Conservation (phyloP, 805 yeast genomes). For the Groenewaldozyma tartarivorans region DNA sequence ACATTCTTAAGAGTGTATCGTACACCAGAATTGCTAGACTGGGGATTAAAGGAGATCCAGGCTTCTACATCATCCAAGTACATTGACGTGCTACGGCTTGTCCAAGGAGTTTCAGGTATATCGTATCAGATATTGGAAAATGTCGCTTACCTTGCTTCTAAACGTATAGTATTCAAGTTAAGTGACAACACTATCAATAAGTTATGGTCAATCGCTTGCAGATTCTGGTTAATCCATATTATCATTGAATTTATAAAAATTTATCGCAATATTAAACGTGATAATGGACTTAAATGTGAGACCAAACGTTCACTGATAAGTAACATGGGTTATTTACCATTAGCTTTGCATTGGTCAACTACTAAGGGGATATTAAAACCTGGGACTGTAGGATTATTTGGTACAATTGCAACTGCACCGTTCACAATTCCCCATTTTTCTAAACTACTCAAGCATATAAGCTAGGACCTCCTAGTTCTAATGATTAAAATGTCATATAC, state of each 20-base stretch:
- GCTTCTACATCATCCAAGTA: slow-evolving; percentile 24
- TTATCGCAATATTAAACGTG: slow-evolving; percentile 7
- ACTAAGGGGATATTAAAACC: slow-evolving; percentile 26
- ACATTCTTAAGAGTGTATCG: slow-evolving; percentile 31
- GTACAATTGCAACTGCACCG: slow-evolving; percentile 27
- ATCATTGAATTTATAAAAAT: slow-evolving; percentile 26
- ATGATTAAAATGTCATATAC: slow-evolving; percentile 1
- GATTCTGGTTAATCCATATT: slow-evolving; percentile 32
- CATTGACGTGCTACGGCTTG: slow-evolving; percentile 23
- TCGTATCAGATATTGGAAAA: slow-evolving; percentile 33
- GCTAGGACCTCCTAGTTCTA: background rate
- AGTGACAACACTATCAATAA: slow-evolving; percentile 19
- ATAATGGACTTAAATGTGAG: slow-evolving; percentile 1
- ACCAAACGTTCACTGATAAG: slow-evolving; percentile 22
- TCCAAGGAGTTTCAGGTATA: slow-evolving; percentile 29
- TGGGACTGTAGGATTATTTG: slow-evolving; percentile 29
- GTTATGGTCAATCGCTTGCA: slow-evolving; percentile 29
- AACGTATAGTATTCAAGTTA: slow-evolving; percentile 26
- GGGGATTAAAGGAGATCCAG: slow-evolving; percentile 27
- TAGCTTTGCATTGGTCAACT: slow-evolving; percentile 35
- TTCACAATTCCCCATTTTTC: slow-evolving; percentile 15
- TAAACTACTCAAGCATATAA: background rate
- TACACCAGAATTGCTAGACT: slow-evolving; percentile 27
- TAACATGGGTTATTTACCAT: slow-evolving; percentile 33
- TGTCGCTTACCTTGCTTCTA: slow-evolving; percentile 30